Evolutionary conservation across 2,329 filamentous ascomycete species (phyloP).

Genomic region (Clonostachys sp.): DNA sequence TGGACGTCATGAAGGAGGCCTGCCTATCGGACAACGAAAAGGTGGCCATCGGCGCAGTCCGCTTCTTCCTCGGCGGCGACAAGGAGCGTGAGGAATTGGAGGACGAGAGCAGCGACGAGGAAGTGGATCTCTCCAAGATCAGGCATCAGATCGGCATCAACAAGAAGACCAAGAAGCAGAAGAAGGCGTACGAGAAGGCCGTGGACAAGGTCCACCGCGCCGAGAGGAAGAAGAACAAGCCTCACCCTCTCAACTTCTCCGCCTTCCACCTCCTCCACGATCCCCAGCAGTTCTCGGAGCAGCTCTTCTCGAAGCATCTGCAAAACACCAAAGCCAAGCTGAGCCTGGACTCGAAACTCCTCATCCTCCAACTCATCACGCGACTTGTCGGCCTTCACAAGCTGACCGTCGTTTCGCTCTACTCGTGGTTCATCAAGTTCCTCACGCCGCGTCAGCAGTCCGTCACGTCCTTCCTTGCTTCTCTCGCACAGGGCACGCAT

Average conservation of each 20-base stretch:
- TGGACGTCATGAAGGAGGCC: conserved; percentile 98
- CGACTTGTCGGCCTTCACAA: conserved; percentile 90
- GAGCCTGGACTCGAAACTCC: conserved; percentile 80
- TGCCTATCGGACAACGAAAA: conserved; percentile 88
- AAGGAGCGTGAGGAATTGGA: conserved; percentile 92
- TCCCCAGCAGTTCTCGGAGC: conserved; percentile 89
- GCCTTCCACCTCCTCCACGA: conserved; percentile 91
- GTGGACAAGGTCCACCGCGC: conserved; percentile 76
- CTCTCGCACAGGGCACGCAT: conserved; percentile 86
- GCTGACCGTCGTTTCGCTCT: conserved; percentile 82
- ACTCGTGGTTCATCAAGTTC: conserved; percentile 94
- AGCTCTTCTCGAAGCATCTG: conserved; percentile 84
- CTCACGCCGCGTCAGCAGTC: conserved; percentile 83
- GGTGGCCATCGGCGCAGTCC: conserved; percentile 78
- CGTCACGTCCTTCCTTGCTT: conserved; percentile 91
- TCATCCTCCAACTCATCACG: conserved; percentile 88
- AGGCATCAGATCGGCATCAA: conserved; percentile 87
- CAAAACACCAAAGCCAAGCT: conserved; percentile 83
- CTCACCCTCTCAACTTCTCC: conserved; percentile 91
- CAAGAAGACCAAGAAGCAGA: conserved; percentile 91
- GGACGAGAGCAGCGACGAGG: conserved; percentile 81
- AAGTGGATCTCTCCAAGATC: conserved; percentile 72
- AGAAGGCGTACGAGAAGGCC: conserved; percentile 74
- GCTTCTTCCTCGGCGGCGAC: conserved; percentile 94
- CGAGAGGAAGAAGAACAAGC: conserved; percentile 83